Percentiles rank a stretch among this genome's conserved stretches.
Conservation (phyloP, 768 basidiomycete genomes). For the Pilatotrama ljubarskyi region DNA sequence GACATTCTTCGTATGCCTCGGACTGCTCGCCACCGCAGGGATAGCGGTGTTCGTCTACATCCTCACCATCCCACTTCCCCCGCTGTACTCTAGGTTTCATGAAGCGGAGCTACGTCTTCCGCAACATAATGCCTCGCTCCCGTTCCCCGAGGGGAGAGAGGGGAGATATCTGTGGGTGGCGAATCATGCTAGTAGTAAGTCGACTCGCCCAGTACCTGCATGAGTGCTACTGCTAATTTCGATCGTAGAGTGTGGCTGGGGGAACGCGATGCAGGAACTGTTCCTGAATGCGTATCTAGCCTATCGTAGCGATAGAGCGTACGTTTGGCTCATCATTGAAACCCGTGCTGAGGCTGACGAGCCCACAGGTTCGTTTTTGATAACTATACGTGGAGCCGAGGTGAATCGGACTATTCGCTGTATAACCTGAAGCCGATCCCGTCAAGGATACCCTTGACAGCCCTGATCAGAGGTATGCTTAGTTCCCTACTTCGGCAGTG, state of each 20-base stretch:
- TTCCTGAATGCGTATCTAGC: slow-evolving; percentile 37
- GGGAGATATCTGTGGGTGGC: slow-evolving; percentile 49
- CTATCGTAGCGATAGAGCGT: slow-evolving; percentile 38
- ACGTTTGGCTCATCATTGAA: slow-evolving; percentile 24
- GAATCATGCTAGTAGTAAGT: slow-evolving; percentile 47
- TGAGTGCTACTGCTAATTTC: background rate
- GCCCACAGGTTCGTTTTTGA: slow-evolving; percentile 47
- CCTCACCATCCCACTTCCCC: slow-evolving; percentile 34
- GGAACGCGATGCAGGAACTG: slow-evolving; percentile 42
- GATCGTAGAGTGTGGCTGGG: slow-evolving; percentile 39
- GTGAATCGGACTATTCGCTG: slow-evolving; percentile 37
- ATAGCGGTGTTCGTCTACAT: slow-evolving; percentile 12
- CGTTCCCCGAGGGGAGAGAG: slow-evolving; percentile 41
- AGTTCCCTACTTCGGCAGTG: background rate
- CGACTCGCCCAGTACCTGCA: background rate
- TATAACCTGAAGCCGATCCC: slow-evolving; percentile 53
- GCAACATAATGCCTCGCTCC: slow-evolving; percentile 43
- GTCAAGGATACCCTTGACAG: slow-evolving; percentile 52
- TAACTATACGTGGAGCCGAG: slow-evolving; percentile 53
- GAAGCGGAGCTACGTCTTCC: slow-evolving; percentile 46
- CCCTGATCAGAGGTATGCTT: slow-evolving; percentile 48
- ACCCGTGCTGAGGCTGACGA: background rate
- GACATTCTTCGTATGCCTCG: background rate
- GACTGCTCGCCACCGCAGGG: background rate
- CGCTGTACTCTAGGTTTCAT: slow-evolving; percentile 46